Percentiles rank a stretch among this genome's conserved stretches.
phyloP scores from a whole-genome alignment of 768 basidiomycete species.

The Botryobasidium botryosum region DNA sequence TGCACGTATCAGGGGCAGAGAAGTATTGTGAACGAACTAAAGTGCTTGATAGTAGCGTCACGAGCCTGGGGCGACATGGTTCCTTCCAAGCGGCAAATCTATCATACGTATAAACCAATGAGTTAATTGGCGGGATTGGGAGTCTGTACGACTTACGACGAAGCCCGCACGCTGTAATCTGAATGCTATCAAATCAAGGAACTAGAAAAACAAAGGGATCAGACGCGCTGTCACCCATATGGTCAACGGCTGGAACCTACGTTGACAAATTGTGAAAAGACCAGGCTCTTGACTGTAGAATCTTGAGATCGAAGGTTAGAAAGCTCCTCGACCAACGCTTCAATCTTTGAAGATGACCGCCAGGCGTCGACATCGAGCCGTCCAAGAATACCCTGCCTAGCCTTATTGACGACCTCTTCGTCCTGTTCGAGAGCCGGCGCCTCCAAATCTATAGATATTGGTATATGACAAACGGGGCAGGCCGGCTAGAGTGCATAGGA shows the following conservation, averaged over 20 bases:
- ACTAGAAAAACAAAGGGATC: background rate
- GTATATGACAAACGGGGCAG: constrained; percentile 88
- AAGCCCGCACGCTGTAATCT: constrained; percentile 86
- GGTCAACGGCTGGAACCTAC: too few relatives aligned
- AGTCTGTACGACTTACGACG: constrained; percentile 38
- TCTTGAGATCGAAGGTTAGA: constrained; percentile 69
- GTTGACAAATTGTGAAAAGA: constrained; percentile 92
- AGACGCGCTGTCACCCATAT: background rate
- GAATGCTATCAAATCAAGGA: constrained; percentile 73
- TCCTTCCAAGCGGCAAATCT: constrained; percentile 90
- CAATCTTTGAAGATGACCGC: constrained; percentile 95
- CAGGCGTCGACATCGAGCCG: constrained; percentile 76
- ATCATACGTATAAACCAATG: constrained; percentile 7
- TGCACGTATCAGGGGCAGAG: constrained; percentile 6
- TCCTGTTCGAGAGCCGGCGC: constrained; percentile 79
- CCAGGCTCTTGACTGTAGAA: constrained; percentile 86
- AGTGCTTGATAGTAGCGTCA: constrained; percentile 87
- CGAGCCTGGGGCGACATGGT: constrained; percentile 94
- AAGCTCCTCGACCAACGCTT: constrained; percentile 88
- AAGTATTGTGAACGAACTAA: constrained; percentile 38
- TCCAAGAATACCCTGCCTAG: constrained; percentile 84
- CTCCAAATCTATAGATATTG: constrained; percentile 90
- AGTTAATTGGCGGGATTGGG: background rate
- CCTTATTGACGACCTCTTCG: constrained; percentile 26
- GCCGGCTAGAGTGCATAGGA: constrained; percentile 37